Evolutionary conservation across 495 filamentous ascomycete species (phyloP).

Genomic region (Tuber magnatum): DNA sequence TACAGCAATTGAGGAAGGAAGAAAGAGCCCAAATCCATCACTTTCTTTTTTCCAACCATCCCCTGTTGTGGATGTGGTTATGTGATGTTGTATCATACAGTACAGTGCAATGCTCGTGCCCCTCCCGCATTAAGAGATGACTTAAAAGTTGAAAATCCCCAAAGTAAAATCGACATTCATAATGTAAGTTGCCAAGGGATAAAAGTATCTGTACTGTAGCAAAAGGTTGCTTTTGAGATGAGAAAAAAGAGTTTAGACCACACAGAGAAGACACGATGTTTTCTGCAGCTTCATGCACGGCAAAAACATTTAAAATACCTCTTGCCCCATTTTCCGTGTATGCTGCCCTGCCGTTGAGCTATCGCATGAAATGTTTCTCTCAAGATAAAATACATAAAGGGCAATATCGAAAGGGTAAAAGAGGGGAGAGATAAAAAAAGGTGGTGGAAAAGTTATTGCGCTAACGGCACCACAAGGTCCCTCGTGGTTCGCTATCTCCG

Average conservation of each 20-base stretch:
- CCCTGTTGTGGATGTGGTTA: no score
- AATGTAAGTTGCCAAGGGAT: background rate
- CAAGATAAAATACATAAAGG: background rate
- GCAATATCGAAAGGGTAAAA: background rate
- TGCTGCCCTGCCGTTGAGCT: background rate
- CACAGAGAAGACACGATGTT: background rate
- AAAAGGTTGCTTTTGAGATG: background rate
- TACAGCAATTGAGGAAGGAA: no score
- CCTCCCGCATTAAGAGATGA: background rate
- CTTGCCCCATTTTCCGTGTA: background rate
- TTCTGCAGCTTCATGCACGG: background rate
- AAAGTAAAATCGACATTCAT: background rate
- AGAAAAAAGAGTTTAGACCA: background rate
- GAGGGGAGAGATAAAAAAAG: background rate
- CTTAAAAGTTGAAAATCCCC: background rate
- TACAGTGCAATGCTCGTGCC: background rate
- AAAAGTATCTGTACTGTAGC: background rate
- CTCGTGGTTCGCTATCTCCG: background rate
- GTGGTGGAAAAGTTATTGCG: background rate
- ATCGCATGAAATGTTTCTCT: background rate
- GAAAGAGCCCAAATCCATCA: no score
- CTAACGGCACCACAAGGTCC: background rate
- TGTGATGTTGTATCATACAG: no score
- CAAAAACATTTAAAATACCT: background rate
- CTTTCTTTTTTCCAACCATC: no score